phyloP scores from a whole-genome alignment of 148 eudicot genomes.

The Cornus suecica region DNA sequence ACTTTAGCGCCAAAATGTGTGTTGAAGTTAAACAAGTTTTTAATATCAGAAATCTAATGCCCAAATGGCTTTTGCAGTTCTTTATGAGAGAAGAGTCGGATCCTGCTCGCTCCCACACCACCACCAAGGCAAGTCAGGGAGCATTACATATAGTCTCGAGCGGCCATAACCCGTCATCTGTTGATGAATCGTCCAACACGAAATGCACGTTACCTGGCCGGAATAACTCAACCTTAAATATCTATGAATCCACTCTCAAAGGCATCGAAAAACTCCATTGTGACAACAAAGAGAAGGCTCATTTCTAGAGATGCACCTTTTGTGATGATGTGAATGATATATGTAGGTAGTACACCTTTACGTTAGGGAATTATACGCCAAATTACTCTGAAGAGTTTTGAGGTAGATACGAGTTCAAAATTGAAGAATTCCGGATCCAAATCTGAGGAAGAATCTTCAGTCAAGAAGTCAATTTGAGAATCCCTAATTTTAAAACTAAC shows the following conservation, averaged over 20 bases:
- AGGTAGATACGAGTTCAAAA: neutral
- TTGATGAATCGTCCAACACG: constrained; percentile 64
- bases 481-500: no score
- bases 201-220: constrained; percentile 51
- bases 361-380: neutral
- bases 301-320: constrained; percentile 15
- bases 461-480: no score
- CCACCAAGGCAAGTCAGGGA: constrained; percentile 58
- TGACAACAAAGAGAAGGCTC: constrained; percentile 62
- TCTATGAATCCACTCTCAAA: constrained; percentile 69
- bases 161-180: constrained; percentile 61
- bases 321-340: constrained; percentile 24
- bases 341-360: constrained; percentile 6
- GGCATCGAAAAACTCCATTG: constrained; percentile 72
- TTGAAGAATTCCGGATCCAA: neutral
- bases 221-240: constrained; percentile 44
- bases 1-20: no score
- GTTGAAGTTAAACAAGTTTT: constrained; percentile 47
- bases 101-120: constrained; percentile 43
- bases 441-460: no score
- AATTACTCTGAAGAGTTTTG: neutral
- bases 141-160: constrained; percentile 51
- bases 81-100: constrained; percentile 50
- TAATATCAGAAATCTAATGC: constrained; percentile 12
- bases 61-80: constrained; percentile 40